Conservation (phyloP, 306 rosid genomes). For the Gastrolobium villosum region DNA sequence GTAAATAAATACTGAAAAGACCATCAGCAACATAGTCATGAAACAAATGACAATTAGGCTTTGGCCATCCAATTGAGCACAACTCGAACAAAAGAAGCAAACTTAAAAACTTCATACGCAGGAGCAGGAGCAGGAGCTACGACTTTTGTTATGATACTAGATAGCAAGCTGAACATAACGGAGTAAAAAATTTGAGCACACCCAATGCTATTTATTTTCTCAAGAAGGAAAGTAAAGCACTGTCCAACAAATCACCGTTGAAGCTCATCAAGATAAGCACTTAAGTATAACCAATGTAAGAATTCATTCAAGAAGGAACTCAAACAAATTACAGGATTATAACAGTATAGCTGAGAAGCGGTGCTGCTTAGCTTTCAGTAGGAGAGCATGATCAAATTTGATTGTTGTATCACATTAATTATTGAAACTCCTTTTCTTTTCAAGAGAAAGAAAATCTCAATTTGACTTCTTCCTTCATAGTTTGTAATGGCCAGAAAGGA, state of each 20-base stretch:
- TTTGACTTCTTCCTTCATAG: neutral
- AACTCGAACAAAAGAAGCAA: neutral
- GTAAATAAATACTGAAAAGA: constrained; percentile 20
- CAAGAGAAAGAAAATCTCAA: neutral
- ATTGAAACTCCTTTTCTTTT: neutral
- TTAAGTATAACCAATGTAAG: constrained; percentile 8
- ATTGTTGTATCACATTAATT: neutral
- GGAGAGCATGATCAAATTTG: neutral
- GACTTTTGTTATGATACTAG: neutral
- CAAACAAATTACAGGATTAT: constrained; percentile 17
- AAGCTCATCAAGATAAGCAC: constrained; percentile 34
- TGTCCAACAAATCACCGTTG: constrained; percentile 1
- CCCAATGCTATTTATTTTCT: neutral
- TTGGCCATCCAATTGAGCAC: constrained; percentile 22
- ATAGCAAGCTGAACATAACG: constrained; percentile 16
- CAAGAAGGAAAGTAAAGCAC: constrained; percentile 6
- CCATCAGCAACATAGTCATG: constrained; percentile 26
- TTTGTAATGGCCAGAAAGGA: constrained; percentile 6
- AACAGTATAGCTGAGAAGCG: neutral
- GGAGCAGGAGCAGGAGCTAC: neutral
- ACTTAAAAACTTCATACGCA: constrained; percentile 4
- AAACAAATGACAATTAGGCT: constrained; percentile 16
- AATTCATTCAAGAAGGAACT: neutral
- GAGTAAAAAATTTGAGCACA: constrained; percentile 2
- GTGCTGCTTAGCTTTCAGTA: neutral